Percentiles rank a stretch among this genome's conserved stretches.
These are phyloP conservation scores for Blastobotrys arbuscula DNA, from an alignment of 1,139 yeast genomes.

Conservation along the genomic window DNA sequence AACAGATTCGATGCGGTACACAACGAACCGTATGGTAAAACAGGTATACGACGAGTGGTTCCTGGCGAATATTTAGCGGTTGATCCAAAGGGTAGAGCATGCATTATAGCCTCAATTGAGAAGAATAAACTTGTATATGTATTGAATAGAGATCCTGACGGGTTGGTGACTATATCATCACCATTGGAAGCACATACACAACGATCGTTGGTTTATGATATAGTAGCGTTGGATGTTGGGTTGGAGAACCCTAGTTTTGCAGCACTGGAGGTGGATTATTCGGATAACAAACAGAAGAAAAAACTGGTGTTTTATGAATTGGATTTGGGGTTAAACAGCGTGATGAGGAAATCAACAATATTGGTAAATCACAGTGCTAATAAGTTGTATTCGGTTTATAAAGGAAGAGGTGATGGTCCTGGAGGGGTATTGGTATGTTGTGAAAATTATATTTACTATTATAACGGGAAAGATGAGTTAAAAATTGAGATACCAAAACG, in stretches of 20 bases:
- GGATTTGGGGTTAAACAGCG: slow-evolving; percentile 79
- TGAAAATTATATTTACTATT: slow-evolving; percentile 41
- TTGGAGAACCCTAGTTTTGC: slow-evolving; percentile 82
- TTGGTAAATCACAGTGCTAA: slow-evolving; percentile 41
- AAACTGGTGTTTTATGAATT: slow-evolving; percentile 65
- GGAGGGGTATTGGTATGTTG: slow-evolving; percentile 55
- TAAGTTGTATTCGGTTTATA: slow-evolving; percentile 43
- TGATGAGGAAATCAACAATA: slow-evolving; percentile 48
- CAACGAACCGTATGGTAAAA: slow-evolving; percentile 67
- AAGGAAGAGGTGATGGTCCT: slow-evolving; percentile 46
- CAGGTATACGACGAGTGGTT: slow-evolving; percentile 66
- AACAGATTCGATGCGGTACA: slow-evolving; percentile 45
- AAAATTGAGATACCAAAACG: slow-evolving; percentile 51
- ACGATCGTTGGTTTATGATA: slow-evolving; percentile 47
- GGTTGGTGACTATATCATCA: slow-evolving; percentile 52
- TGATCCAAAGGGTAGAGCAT: slow-evolving; percentile 70
- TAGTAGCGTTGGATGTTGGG: slow-evolving; percentile 65
- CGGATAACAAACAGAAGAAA: slow-evolving; percentile 24
- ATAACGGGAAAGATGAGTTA: slow-evolving; percentile 23
- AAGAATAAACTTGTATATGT: slow-evolving; percentile 63
- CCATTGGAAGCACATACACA: slow-evolving; percentile 66
- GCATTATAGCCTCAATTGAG: slow-evolving; percentile 68
- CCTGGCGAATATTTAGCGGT: slow-evolving; percentile 75
- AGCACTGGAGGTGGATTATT: slow-evolving; percentile 63
- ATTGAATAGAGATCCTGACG: slow-evolving; percentile 43